These are phyloP conservation scores for Ophiocordyceps sinensis DNA, from an alignment of 2,329 filamentous ascomycete genomes.

Conservation along the genomic window DNA sequence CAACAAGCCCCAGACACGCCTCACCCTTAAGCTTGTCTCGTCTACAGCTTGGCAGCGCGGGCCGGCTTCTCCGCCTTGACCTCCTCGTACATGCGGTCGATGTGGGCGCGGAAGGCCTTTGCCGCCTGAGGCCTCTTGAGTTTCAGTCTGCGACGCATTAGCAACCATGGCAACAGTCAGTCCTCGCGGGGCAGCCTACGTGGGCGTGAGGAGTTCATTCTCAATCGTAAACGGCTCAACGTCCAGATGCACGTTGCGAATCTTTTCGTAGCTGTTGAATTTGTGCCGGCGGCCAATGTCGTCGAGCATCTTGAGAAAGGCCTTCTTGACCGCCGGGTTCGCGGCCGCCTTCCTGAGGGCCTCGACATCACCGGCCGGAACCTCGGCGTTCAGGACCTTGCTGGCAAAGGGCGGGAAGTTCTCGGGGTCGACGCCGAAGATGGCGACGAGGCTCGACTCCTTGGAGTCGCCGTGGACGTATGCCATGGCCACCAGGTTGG, in stretches of 20 bases:
- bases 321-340: constrained; percentile 57
- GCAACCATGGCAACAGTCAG: neutral
- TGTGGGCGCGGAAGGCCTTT: constrained; percentile 35
- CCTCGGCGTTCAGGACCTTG: constrained; percentile 55
- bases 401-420: constrained; percentile 69
- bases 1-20: too few relatives aligned
- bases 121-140: constrained; percentile 43
- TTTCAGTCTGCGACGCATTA: constrained; percentile 32
- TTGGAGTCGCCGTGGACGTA: constrained; percentile 85
- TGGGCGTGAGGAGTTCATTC: constrained; percentile 78
- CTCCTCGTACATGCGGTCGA: constrained; percentile 43
- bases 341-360: constrained; percentile 52
- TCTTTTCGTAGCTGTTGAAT: constrained; percentile 82
- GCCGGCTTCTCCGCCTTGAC: constrained; percentile 23
- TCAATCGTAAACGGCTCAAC: constrained; percentile 87
- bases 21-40: constrained; percentile 7
- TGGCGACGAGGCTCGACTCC: constrained; percentile 66
- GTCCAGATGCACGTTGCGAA: constrained; percentile 59
- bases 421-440: constrained; percentile 80
- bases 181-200: constrained; percentile 42
- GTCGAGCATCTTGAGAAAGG: constrained; percentile 66
- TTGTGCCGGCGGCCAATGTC: constrained; percentile 67
- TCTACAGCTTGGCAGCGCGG: constrained; percentile 29
- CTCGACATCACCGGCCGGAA: constrained; percentile 48
- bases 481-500: constrained; percentile 60